These are phyloP conservation scores for Cladosporium oxysporum DNA, from an alignment of 2,329 filamentous ascomycete genomes.

Conservation along the genomic window DNA sequence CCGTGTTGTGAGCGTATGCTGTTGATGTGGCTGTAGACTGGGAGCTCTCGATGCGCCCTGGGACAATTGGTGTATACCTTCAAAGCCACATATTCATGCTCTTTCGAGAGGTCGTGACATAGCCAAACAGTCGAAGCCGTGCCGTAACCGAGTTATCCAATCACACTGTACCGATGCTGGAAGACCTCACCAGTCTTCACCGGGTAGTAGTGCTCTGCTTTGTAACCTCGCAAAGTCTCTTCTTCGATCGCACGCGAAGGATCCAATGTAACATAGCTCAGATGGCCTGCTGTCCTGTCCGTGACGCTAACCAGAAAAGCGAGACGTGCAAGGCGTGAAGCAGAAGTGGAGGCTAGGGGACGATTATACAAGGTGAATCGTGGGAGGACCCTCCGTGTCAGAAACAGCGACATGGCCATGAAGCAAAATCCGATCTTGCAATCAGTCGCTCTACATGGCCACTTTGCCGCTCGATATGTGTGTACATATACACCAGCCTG, in stretches of 20 bases:
- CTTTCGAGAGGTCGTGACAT: constrained; percentile 38
- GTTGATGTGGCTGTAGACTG: constrained; percentile 36
- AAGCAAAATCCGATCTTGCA: neutral
- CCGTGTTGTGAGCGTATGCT: constrained; percentile 29
- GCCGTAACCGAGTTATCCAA: constrained; percentile 49
- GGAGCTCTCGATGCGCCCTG: constrained; percentile 36
- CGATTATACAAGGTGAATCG: neutral
- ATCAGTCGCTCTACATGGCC: too few species aligned
- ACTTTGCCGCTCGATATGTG: too few species aligned
- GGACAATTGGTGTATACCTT: constrained; percentile 40
- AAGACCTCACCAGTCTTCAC: constrained; percentile 41
- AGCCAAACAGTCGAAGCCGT: constrained; percentile 48
- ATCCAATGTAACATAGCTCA: neutral
- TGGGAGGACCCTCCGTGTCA: neutral
- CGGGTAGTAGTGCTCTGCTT: constrained; percentile 40
- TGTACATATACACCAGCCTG: too few species aligned
- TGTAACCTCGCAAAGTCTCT: constrained; percentile 32
- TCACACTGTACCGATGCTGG: constrained; percentile 39
- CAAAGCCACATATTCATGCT: constrained; percentile 34
- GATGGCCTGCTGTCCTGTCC: too few species aligned
- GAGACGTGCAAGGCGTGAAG: too few species aligned
- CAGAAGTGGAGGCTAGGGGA: too few species aligned
- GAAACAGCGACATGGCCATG: neutral
- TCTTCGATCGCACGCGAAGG: constrained; percentile 28
- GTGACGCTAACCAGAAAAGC: too few species aligned